Evolutionary conservation across 2,329 filamentous ascomycete genomes (phyloP), one percentile per base, ranked within the genome.

Genomic region (Emmonsia crescens): DNA sequence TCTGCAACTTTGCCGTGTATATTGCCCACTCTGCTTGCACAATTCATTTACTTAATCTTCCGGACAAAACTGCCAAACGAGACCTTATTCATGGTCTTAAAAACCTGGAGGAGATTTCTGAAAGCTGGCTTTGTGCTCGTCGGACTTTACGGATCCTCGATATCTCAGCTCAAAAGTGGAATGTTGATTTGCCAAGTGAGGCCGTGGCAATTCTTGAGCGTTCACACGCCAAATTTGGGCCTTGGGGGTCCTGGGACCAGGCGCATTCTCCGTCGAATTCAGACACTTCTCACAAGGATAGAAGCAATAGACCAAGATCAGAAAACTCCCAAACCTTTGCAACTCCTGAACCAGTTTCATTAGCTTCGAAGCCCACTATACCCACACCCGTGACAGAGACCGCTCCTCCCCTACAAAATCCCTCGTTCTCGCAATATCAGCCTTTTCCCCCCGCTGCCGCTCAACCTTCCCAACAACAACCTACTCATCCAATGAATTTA

Each of bases 1-100:
- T 99, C 40, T 96, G 90, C 76, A 97, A 97, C 70, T 91, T 97
- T 68, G 92, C 89, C 2, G 91, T 97, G 0, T 99, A 99, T 74
- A 96, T 97, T 76, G 83, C 89, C 0, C 93, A 97, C 73, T 94
- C 91, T 4, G 92, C 94, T 36, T 96, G 91, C 72, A 96, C 91
- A 0, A 95, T 97, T 46, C 94, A 97, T 69, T 78, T 99, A 24
- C 84, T 99, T 42, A 96, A 96, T 67, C 79, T 97, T 1, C 92
- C 92, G 0, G 92, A 96, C 68, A 96, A 94, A 76, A 94, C 89
- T 36, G 91, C 94, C 4, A 88, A 85, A 69, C 81, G 93, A 68
- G 93, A 97, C 73, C 89, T 99, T 49, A 88, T 89, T 4, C 92
- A 96, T 68, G 91, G 93, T 0, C 82, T 96, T 51, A 93, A 90